These are phyloP conservation scores for Diaporthe ampelina DNA, from an alignment of 2,329 filamentous ascomycete genomes.

Conservation along the genomic window DNA sequence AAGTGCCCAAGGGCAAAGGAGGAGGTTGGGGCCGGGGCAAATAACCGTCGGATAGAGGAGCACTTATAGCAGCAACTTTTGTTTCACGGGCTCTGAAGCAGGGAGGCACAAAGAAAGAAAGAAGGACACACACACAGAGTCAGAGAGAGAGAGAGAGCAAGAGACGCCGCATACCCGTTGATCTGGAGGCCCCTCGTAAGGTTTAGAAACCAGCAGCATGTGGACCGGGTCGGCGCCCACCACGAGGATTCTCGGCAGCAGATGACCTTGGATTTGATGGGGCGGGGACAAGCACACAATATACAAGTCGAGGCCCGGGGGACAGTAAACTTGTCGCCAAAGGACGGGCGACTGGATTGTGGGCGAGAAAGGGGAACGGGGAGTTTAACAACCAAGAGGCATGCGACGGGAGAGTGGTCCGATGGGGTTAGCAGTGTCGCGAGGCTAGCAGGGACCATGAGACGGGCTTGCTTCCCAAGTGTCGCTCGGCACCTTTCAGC, in stretches of 20 bases:
- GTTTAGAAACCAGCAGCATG: conserved; percentile 12
- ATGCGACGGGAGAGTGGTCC: conserved; percentile 8
- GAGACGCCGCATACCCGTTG: not conserved
- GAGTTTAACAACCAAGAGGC: conserved; percentile 16
- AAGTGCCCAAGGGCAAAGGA: conserved; percentile 1
- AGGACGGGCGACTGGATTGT: not conserved
- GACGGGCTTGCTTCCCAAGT: conserved; percentile 15
- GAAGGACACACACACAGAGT: too few relatives aligned
- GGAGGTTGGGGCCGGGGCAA: not conserved
- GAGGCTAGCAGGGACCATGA: conserved; percentile 24
- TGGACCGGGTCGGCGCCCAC: conserved; percentile 22
- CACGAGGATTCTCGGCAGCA: conserved; percentile 1
- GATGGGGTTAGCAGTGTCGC: conserved; percentile 35
- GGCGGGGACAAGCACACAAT: not conserved
- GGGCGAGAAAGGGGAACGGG: conserved; percentile 8
- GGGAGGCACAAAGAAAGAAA: not conserved
- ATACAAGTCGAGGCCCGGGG: not conserved
- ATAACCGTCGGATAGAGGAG: not conserved
- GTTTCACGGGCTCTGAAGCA: not conserved
- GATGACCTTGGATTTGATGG: conserved; percentile 9
- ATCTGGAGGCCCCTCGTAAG: conserved; percentile 1
- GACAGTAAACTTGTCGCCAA: not conserved
- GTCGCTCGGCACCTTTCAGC: conserved; percentile 16
- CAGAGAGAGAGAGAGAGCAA: not conserved
- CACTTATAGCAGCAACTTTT: not conserved